These are phyloP conservation scores for Phytophthora cajani DNA, from an alignment of 352 stramenopile species.

Conservation along the genomic window DNA sequence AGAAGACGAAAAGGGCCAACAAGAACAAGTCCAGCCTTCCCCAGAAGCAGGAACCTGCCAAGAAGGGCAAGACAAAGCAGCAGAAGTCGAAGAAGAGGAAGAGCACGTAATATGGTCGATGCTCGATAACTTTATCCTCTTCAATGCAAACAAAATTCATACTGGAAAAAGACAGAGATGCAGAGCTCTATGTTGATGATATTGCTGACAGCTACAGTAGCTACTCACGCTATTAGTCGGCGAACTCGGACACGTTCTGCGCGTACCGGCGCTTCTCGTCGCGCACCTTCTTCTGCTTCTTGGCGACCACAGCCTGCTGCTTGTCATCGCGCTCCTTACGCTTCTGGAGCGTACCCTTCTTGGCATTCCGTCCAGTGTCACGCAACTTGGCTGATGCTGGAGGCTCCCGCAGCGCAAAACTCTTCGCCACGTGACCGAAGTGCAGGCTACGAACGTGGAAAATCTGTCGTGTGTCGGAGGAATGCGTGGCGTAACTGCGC, in stretches of 20 bases:
- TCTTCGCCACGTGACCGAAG: slow-evolving; percentile 94
- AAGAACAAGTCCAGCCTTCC: slow-evolving; percentile 32
- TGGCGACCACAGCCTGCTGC: slow-evolving; percentile 52
- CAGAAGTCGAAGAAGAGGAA: slow-evolving; percentile 58
- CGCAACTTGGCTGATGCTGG: slow-evolving; percentile 83
- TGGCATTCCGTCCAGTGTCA: slow-evolving; percentile 75
- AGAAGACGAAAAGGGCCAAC: slow-evolving; percentile 37
- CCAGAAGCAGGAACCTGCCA: slow-evolving; percentile 31
- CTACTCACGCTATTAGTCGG: slow-evolving; percentile 39
- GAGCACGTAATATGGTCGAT: slow-evolving; percentile 32
- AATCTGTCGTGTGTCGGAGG: slow-evolving; percentile 89
- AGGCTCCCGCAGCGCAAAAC: slow-evolving; percentile 90
- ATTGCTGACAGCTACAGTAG: not conserved
- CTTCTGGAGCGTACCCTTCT: slow-evolving; percentile 84
- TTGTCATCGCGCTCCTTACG: slow-evolving; percentile 85
- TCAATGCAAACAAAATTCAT: slow-evolving; percentile 26
- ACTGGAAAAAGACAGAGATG: slow-evolving; percentile 20
- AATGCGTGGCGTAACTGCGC: slow-evolving; percentile 93
- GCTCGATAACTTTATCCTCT: slow-evolving; percentile 32
- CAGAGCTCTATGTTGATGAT: slow-evolving; percentile 23
- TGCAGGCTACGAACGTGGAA: slow-evolving; percentile 94
- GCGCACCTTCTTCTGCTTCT: slow-evolving; percentile 68
- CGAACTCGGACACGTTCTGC: slow-evolving; percentile 84
- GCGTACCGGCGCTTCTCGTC: slow-evolving; percentile 70
- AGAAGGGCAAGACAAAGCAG: slow-evolving; percentile 43